These are phyloP conservation scores for Chlamydomonas schloesseri DNA, from an alignment of 139 green algal genomes.

Conservation along the genomic window DNA sequence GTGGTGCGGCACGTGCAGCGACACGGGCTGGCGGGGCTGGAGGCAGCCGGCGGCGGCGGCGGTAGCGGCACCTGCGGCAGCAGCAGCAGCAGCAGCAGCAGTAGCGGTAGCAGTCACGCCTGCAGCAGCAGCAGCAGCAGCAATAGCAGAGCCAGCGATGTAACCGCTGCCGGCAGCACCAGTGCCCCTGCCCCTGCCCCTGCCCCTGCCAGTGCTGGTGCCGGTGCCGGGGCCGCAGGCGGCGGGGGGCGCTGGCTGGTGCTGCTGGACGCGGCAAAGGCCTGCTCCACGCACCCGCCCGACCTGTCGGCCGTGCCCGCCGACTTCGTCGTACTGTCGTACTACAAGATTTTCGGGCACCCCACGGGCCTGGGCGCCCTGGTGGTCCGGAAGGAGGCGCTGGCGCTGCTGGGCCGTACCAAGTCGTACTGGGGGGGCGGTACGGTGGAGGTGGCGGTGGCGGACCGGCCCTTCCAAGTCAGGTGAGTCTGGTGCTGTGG, in stretches of 20 bases:
- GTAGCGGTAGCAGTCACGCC: constrained; percentile 4
- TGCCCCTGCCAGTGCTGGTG: too few relatives aligned
- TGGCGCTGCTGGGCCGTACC: constrained; percentile 59
- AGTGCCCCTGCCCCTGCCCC: too few relatives aligned
- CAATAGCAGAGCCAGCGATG: background rate
- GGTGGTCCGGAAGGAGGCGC: constrained; percentile 68
- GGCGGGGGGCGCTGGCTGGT: constrained; percentile 68
- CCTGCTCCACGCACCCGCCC: constrained; percentile 76
- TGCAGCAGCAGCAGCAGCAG: constrained; percentile 31
- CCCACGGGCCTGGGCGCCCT: constrained; percentile 87
- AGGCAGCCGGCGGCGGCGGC: background rate
- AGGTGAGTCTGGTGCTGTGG: too few relatives aligned
- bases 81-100: constrained; percentile 20
- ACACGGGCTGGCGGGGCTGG: background rate
- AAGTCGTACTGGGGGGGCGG: constrained; percentile 91
- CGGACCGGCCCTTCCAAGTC: constrained; percentile 60
- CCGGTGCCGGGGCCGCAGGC: background rate
- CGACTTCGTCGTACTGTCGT: constrained; percentile 92
- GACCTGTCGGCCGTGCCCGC: constrained; percentile 73
- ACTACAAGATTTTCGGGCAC: constrained; percentile 93
- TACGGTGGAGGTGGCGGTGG: constrained; percentile 72
- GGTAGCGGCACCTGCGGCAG: constrained; percentile 3
- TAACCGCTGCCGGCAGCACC: background rate
- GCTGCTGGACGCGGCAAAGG: constrained; percentile 93
- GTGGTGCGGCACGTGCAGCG: constrained; percentile 7